Conservation (phyloP, 73 alveolate species). For the Paramecium octaurelia region DNA sequence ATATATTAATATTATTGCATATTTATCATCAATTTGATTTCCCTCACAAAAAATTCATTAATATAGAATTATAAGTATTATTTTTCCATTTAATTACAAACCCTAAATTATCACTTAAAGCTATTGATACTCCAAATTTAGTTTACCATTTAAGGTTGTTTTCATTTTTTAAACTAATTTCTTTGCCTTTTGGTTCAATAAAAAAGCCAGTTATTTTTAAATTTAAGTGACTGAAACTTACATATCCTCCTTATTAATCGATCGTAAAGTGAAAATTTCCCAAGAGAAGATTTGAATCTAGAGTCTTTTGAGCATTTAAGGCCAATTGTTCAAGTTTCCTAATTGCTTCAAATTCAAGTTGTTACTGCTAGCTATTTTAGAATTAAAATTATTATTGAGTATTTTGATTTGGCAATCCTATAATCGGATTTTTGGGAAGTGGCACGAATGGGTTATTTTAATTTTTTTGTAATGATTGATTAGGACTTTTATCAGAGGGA, state of each 20-base stretch:
- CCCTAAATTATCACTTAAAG: not conserved
- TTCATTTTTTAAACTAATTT: not conserved
- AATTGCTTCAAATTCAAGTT: too few relatives aligned
- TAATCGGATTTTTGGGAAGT: not conserved
- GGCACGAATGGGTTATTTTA: not conserved
- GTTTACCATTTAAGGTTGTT: not conserved
- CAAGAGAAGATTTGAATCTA: not conserved
- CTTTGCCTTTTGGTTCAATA: not conserved
- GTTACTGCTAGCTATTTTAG: too few relatives aligned
- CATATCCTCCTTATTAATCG: not conserved
- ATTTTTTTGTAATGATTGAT: not conserved
- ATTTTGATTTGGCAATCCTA: too few relatives aligned
- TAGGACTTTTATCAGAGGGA: not conserved
- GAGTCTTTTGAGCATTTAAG: too few relatives aligned
- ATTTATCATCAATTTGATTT: not conserved
- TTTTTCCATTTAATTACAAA: not conserved
- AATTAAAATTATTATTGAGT: too few relatives aligned
- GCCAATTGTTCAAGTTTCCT: too few relatives aligned
- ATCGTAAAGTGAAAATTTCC: not conserved
- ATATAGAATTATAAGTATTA: not conserved
- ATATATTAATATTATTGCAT: not conserved
- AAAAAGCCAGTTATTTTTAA: not conserved
- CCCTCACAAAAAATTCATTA: not conserved
- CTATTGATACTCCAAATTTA: not conserved
- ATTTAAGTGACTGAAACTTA: not conserved